A percentile compares a stretch with the other conserved stretches of the same genome.
Evolutionary conservation across 176 grass and related monocot species (phyloP).

Genomic region (Oryza glaberrima): DNA sequence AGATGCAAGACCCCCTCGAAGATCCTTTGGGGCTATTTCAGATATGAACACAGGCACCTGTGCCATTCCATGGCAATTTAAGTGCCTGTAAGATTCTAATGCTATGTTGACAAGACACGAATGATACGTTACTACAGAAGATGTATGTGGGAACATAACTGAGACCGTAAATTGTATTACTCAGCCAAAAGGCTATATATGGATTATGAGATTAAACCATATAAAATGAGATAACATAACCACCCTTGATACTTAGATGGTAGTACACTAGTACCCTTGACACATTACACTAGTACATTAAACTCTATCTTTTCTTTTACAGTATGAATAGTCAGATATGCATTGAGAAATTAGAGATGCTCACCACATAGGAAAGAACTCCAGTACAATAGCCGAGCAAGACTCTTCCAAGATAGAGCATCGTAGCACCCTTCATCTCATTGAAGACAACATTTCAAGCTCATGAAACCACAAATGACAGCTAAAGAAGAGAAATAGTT

Average conservation of each 20-base stretch:
- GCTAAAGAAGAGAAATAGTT: neutral
- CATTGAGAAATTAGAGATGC: constrained; percentile 28
- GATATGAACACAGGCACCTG: constrained; percentile 78
- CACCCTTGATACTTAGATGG: neutral
- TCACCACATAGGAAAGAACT: constrained; percentile 84
- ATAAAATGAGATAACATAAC: neutral
- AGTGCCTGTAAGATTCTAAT: neutral
- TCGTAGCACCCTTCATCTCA: constrained; percentile 38
- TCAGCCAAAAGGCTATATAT: neutral
- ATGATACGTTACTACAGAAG: neutral
- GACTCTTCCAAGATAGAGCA: constrained; percentile 64
- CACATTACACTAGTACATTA: neutral
- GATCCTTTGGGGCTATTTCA: constrained; percentile 76
- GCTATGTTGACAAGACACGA: neutral
- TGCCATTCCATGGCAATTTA: constrained; percentile 28
- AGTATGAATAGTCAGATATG: neutral
- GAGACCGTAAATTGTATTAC: neutral
- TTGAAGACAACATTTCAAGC: neutral
- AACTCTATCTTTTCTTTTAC: neutral
- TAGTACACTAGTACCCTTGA: neutral
- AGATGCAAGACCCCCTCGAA: constrained; percentile 68
- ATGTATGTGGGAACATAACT: neutral
- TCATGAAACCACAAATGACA: neutral
- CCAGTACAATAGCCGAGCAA: constrained; percentile 64
- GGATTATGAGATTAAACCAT: neutral